Percentiles rank a stretch among this genome's conserved stretches.
Conservation (phyloP, 306 rosid genomes). For the Lathyrus sativus region DNA sequence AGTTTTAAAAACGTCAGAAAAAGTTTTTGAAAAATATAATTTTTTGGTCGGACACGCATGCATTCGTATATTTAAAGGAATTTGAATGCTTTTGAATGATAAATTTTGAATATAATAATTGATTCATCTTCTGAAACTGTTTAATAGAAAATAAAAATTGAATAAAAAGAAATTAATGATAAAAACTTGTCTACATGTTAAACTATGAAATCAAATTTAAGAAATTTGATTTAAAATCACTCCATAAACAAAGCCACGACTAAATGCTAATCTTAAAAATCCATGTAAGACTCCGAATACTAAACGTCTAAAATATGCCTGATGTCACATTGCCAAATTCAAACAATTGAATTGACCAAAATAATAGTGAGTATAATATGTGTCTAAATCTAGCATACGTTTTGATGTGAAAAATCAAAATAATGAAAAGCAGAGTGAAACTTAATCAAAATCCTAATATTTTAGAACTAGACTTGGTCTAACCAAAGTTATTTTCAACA, state of each 20-base stretch:
- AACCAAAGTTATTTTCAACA: neutral
- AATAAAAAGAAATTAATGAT: too few species aligned
- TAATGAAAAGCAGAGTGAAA: conserved; percentile 20
- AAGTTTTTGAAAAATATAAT: neutral
- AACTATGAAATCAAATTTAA: too few species aligned
- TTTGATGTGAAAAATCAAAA: neutral
- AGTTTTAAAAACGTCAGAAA: neutral
- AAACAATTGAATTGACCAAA: neutral
- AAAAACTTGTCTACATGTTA: too few species aligned
- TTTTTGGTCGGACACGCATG: neutral
- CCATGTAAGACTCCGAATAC: too few species aligned
- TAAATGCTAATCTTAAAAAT: too few species aligned
- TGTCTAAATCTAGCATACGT: neutral
- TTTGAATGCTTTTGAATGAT: neutral
- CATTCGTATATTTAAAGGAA: neutral
- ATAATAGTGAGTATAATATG: neutral
- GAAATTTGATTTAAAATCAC: too few species aligned
- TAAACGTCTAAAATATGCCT: neutral
- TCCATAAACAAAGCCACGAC: too few species aligned
- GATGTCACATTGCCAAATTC: neutral
- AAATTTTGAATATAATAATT: neutral
- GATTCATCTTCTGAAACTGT: too few species aligned
- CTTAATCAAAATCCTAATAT: neutral
- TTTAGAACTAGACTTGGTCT: neutral
- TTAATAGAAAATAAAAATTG: too few species aligned